A percentile compares a stretch with the other conserved stretches of the same genome.
phyloP scores from a whole-genome alignment of 768 basidiomycete species.

The Xanthoconium stramineum region DNA sequence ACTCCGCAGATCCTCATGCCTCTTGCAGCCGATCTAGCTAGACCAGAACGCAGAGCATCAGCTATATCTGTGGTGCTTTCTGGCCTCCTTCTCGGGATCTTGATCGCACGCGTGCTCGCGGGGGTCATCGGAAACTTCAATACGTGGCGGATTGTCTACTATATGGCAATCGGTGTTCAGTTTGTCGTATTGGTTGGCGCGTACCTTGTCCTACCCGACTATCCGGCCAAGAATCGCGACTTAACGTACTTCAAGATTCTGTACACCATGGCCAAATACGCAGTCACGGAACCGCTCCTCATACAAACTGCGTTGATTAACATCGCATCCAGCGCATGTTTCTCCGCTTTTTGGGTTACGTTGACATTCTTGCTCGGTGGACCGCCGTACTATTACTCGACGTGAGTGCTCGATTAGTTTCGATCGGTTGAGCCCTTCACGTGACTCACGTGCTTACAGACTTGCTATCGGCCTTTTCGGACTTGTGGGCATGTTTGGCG shows the following conservation, averaged over 20 bases:
- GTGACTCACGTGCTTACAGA: slow-evolving; percentile 17
- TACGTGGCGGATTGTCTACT: slow-evolving; percentile 75
- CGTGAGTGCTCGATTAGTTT: slow-evolving; percentile 39
- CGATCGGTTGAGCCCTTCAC: neutral
- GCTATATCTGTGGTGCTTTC: slow-evolving; percentile 75
- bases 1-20: slow-evolving; percentile 75
- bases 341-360: slow-evolving; percentile 66
- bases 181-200: slow-evolving; percentile 51
- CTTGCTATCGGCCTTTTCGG: slow-evolving; percentile 72
- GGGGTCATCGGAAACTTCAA: slow-evolving; percentile 72
- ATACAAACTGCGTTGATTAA: slow-evolving; percentile 66
- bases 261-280: slow-evolving; percentile 73
- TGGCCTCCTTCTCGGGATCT: slow-evolving; percentile 66
- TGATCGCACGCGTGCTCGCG: slow-evolving; percentile 70
- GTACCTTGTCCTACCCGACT: slow-evolving; percentile 76
- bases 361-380: slow-evolving; percentile 80
- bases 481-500: slow-evolving; percentile 69
- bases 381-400: slow-evolving; percentile 71
- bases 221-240: slow-evolving; percentile 67
- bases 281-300: slow-evolving; percentile 74
- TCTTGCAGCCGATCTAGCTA: slow-evolving; percentile 77
- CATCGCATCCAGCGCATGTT: slow-evolving; percentile 57
- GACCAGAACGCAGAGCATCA: slow-evolving; percentile 65
- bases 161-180: slow-evolving; percentile 73
- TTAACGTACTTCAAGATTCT: slow-evolving; percentile 68